A percentile compares a stretch with the other conserved stretches of the same genome.
Conservation (phyloP, 768 basidiomycete species). For the Trametes coccinea region DNA sequence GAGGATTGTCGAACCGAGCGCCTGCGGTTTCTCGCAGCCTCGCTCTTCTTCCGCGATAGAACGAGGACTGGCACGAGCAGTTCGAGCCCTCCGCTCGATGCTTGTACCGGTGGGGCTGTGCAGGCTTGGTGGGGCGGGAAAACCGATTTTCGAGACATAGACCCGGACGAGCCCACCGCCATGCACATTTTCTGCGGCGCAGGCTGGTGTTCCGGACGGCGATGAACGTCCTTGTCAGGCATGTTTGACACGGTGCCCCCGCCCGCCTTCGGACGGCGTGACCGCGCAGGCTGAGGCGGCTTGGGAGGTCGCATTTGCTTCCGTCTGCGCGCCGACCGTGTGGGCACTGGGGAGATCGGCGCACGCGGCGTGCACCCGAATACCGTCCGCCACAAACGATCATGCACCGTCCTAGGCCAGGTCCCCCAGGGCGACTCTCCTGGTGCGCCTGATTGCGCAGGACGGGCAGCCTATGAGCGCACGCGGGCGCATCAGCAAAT, state of each 20-base stretch:
- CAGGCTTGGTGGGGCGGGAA: conserved; percentile 7
- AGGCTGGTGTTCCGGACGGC: background rate
- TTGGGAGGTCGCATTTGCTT: background rate
- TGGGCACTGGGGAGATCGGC: background rate
- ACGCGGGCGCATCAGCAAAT: background rate
- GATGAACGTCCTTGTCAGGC: background rate
- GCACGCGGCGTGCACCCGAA: background rate
- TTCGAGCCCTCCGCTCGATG: background rate
- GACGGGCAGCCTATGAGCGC: background rate
- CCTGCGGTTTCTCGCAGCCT: background rate
- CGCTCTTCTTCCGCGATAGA: background rate
- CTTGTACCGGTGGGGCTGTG: conserved; percentile 11
- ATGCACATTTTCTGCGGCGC: background rate
- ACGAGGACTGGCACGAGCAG: background rate
- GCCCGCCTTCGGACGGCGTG: background rate
- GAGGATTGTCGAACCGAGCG: background rate
- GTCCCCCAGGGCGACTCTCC: background rate
- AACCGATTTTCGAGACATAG: background rate
- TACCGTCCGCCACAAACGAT: background rate
- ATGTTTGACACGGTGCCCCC: background rate
- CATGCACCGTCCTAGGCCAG: background rate
- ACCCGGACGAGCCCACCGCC: background rate
- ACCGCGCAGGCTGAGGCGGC: no score
- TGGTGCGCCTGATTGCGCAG: background rate
- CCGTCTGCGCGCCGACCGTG: conserved; percentile 2